Base-by-base conservation (phyloP, 176 grass and related monocot genomes). In the Rhipidocladum racemiflorum region DNA sequence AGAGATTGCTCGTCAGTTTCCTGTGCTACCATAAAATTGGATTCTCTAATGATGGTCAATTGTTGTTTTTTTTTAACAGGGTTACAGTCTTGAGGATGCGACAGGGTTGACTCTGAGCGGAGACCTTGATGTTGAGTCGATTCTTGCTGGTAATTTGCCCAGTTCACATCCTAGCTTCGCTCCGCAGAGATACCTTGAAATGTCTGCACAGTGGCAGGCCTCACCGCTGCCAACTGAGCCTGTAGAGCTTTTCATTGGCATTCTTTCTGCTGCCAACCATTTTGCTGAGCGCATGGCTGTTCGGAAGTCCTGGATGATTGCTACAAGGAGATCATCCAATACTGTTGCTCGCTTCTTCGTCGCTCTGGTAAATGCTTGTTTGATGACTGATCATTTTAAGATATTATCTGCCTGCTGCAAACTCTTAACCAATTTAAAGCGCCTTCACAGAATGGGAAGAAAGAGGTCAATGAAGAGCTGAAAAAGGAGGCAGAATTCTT, bases 201-300 rank as follows among this genome's bases (percentile, higher is more conserved):
- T 94, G 92, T 95, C 84, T 2, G 79, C 78, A 49, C 90, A 94
- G 69, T 95, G 90, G 88, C 92, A 77, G 46, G 87, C 86, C n/a
- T 84, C 86, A 34, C 88, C 87, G 21, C 83, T 95, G 45, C 90
- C 92, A 50, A 91, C 86, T 62, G 86, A 94, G 36, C 95, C 90
- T 9, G 88, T 92, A 25, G 95, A 97, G 84, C 81, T 97, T 68
- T 97, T 97, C 64, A 88, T 97, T 16, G 95, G 95, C 28, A 95
- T 98, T 81, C 92, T 98, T 53, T 98, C 95, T 43, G 95, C 92
- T 35, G 92, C 90, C 49, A 97, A 78, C 54, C 95, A 98, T 90
- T 98, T 95, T 81, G 92, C 95, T 63, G 95, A 98, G 78, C 88
- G 95, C 16, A 98, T 98, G 95, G 92, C 95, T 49, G 88, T 97